Percentiles rank a stretch among this genome's conserved stretches.
These are phyloP conservation scores for Sequoiadendron giganteum DNA, from an alignment of 75 land plant species.

Conservation along the genomic window DNA sequence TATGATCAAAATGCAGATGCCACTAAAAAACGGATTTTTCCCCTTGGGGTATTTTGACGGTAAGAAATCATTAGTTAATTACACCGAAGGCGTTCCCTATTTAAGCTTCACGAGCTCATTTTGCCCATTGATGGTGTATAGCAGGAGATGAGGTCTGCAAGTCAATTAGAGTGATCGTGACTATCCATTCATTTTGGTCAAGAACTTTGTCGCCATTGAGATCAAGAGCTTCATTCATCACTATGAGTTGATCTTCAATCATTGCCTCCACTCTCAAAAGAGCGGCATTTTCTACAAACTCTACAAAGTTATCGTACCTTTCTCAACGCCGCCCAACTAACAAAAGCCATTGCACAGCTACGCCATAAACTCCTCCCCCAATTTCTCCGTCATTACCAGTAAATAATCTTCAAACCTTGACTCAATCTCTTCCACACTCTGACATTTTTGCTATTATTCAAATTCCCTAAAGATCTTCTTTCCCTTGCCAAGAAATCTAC, in stretches of 20 bases:
- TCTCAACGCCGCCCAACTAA: conserved; percentile 38
- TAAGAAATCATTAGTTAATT: too few species aligned
- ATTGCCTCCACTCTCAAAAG: conserved; percentile 42
- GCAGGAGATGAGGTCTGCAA: too few species aligned
- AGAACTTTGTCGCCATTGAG: conserved; percentile 54
- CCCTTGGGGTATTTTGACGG: too few species aligned
- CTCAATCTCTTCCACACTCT: neutral
- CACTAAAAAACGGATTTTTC: too few species aligned
- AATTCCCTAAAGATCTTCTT: too few species aligned
- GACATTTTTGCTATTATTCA: neutral
- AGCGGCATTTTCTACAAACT: conserved; percentile 58
- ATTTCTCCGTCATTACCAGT: conserved; percentile 62
- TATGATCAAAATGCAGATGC: too few species aligned
- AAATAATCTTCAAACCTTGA: conserved; percentile 51
- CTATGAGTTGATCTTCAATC: conserved; percentile 49
- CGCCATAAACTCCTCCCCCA: conserved; percentile 65
- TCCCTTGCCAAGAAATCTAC: too few species aligned
- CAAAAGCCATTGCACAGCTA: conserved; percentile 73
- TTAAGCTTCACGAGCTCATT: too few species aligned
- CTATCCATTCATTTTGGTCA: conserved; percentile 24
- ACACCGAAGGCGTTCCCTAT: too few species aligned
- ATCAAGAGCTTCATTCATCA: conserved; percentile 59
- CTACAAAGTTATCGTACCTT: conserved; percentile 51
- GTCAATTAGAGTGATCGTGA: too few species aligned
- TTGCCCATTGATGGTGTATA: too few species aligned